phyloP scores from a whole-genome alignment of 805 yeast species.

The Hanseniaspora mollemarum region DNA sequence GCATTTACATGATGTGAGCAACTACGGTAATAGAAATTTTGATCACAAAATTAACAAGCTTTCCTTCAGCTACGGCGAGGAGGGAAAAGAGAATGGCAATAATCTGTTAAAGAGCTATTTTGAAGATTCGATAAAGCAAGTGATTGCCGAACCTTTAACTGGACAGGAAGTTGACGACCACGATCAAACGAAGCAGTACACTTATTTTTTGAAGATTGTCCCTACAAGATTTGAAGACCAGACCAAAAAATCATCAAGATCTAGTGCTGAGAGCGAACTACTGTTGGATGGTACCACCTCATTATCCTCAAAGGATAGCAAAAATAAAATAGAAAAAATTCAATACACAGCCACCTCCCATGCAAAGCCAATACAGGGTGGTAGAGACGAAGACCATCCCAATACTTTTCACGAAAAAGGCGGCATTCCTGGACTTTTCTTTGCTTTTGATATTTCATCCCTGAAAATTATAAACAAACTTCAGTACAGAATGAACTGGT shows the following conservation, averaged over 20 bases:
- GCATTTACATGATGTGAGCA: conserved; percentile 71
- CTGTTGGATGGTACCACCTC: conserved; percentile 10
- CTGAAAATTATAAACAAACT: conserved; percentile 81
- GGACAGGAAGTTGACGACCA: conserved; percentile 32
- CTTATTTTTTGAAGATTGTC: conserved; percentile 81
- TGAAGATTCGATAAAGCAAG: conserved; percentile 22
- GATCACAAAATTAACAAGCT: conserved; percentile 70
- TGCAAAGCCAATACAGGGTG: conserved; percentile 75
- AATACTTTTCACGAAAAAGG: conserved; percentile 71
- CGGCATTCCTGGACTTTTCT: conserved; percentile 81
- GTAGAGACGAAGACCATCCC: conserved; percentile 83
- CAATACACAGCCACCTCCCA: conserved; percentile 84
- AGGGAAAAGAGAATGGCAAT: conserved; percentile 24
- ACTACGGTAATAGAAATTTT: conserved; percentile 54
- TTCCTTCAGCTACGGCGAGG: conserved; percentile 58
- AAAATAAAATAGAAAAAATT: conserved; percentile 51
- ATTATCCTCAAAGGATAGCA: not conserved
- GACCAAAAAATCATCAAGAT: conserved; percentile 19
- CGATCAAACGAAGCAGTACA: conserved; percentile 50
- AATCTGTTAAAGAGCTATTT: conserved; percentile 5
- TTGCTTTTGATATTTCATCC: conserved; percentile 86
- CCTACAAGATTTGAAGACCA: conserved; percentile 71
- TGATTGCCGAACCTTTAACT: conserved; percentile 59
- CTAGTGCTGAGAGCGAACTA: not conserved
- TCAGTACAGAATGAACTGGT: conserved; percentile 55